A percentile compares a stretch with the other conserved stretches of the same genome.
phyloP scores from a whole-genome alignment of 2,329 filamentous ascomycete species.

The Cladobotryum mycophilum region DNA sequence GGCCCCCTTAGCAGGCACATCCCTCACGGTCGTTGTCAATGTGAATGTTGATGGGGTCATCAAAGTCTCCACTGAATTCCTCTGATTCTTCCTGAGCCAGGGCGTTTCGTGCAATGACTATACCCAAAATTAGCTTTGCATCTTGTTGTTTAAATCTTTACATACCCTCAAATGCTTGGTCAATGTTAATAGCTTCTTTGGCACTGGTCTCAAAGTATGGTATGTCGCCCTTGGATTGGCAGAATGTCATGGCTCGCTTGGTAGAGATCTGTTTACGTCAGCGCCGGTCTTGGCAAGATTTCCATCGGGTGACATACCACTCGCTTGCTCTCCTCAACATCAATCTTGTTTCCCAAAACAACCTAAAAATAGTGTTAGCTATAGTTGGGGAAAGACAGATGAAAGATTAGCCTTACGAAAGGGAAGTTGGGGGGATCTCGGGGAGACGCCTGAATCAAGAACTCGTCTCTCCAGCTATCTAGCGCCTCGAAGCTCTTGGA shows the following conservation, averaged over 20 bases:
- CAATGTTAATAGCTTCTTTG: constrained; percentile 97
- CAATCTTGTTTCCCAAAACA: constrained; percentile 97
- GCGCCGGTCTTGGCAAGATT: constrained; percentile 1
- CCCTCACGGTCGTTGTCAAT: constrained; percentile 90
- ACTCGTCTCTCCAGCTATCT: constrained; percentile 98
- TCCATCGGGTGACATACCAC: constrained; percentile 50
- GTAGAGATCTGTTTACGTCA: constrained; percentile 65
- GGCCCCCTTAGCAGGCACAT: constrained; percentile 69
- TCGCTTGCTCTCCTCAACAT: constrained; percentile 95
- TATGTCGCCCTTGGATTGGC: constrained; percentile 93
- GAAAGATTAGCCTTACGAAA: constrained; percentile 56
- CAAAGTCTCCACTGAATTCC: constrained; percentile 95
- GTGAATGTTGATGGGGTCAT: constrained; percentile 96
- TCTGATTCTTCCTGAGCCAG: constrained; percentile 95
- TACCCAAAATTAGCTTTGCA: constrained; percentile 28
- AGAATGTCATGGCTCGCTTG: constrained; percentile 95
- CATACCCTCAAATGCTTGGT: constrained; percentile 67
- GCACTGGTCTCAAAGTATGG: constrained; percentile 99
- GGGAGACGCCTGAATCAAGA: constrained; percentile 93
- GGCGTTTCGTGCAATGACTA: constrained; percentile 93
- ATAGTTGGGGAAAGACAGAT: no score
- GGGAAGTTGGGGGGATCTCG: constrained; percentile 96
- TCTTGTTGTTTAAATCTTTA: not conserved
- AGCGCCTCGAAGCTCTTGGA: constrained; percentile 98
- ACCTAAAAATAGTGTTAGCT: constrained; percentile 48